phyloP scores from a whole-genome alignment of 2,329 filamentous ascomycete species.

The Ceratocystis harringtonii region DNA sequence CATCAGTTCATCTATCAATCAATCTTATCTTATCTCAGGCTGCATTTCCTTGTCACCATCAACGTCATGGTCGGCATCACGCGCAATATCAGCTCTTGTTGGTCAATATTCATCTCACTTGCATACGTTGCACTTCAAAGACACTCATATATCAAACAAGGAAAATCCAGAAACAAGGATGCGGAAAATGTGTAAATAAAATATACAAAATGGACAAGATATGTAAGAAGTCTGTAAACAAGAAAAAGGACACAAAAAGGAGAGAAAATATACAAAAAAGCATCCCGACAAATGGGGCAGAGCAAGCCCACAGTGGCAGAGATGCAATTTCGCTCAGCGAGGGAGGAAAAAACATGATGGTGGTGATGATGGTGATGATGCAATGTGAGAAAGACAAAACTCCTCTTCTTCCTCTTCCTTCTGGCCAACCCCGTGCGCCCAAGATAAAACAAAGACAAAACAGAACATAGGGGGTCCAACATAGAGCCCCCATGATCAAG shows the following conservation, averaged over 20 bases:
- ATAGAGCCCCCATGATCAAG: background rate
- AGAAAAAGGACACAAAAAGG: background rate
- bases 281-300: background rate
- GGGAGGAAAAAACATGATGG: background rate
- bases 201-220: constrained; percentile 6
- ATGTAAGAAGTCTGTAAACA: background rate
- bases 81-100: background rate
- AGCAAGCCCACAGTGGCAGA: constrained; percentile 2
- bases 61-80: background rate
- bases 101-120: too few species aligned
- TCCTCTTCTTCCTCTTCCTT: background rate
- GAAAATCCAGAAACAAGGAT: background rate
- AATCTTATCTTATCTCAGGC: background rate
- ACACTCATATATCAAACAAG: too few species aligned
- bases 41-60: background rate
- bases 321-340: constrained; percentile 5
- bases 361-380: constrained; percentile 7
- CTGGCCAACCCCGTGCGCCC: background rate
- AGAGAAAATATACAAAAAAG: constrained; percentile 5
- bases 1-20: background rate
- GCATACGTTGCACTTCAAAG: too few species aligned
- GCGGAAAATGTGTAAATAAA: constrained; percentile 5
- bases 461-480: background rate
- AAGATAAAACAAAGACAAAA: background rate
- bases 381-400: background rate